Percentiles rank a stretch among this genome's conserved stretches.
Evolutionary conservation across 441 rosid genomes (phyloP).

Genomic region (Arabidopsis lyrata): DNA sequence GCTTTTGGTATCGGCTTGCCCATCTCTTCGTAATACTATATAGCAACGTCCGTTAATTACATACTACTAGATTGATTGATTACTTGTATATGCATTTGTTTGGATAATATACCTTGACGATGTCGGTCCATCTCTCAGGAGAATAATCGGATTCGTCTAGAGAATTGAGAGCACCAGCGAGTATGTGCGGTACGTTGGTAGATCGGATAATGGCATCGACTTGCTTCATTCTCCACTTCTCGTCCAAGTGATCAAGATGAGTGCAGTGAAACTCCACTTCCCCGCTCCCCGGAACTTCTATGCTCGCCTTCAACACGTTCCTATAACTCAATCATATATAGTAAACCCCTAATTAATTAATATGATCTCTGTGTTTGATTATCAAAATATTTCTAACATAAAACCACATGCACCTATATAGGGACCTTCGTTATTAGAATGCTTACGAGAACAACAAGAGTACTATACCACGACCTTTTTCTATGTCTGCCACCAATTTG

Average conservation of each 20-base stretch:
- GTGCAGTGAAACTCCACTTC: constrained; percentile 90
- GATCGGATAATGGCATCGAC: constrained; percentile 73
- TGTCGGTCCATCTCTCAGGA: constrained; percentile 87
- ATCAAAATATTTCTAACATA: neutral
- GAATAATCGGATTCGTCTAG: constrained; percentile 88
- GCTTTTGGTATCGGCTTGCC: constrained; percentile 94
- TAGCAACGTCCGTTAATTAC: neutral
- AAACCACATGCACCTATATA: no score
- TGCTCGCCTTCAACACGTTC: constrained; percentile 84
- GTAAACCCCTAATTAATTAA: no score
- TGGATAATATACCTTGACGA: constrained; percentile 59
- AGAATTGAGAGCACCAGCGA: constrained; percentile 94
- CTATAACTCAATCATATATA: constrained; percentile 45
- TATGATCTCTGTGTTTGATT: neutral
- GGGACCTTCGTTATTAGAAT: no score
- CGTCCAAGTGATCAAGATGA: constrained; percentile 90
- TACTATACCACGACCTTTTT: constrained; percentile 11
- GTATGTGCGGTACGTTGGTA: constrained; percentile 67
- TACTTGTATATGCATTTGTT: neutral
- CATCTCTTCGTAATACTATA: constrained; percentile 86
- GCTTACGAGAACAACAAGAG: no score
- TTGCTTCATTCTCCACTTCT: constrained; percentile 95
- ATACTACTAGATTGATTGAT: neutral
- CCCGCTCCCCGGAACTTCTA: constrained; percentile 79
- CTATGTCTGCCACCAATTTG: constrained; percentile 31